These are phyloP conservation scores for Wickerhamiella occidentalis DNA, from an alignment of 805 yeast species.

Conservation along the genomic window DNA sequence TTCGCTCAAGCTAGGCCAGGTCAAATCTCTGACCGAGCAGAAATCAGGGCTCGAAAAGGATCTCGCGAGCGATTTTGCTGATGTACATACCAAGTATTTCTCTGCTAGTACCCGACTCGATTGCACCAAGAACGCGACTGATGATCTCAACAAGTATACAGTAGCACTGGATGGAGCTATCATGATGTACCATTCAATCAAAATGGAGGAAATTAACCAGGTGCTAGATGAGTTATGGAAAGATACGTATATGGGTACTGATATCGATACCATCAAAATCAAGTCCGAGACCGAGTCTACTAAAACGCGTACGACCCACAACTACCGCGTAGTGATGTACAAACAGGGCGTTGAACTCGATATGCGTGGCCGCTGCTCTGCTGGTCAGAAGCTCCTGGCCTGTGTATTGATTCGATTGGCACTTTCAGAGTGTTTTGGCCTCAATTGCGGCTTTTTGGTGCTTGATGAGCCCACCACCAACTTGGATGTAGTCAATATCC, in stretches of 20 bases:
- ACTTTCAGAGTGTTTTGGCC: conserved; percentile 89
- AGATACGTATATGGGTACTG: conserved; percentile 86
- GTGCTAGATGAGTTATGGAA: conserved; percentile 89
- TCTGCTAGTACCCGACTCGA: conserved; percentile 65
- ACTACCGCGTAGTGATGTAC: conserved; percentile 89
- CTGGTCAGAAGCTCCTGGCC: conserved; percentile 93
- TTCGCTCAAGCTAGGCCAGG: conserved; percentile 75
- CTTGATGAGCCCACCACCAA: conserved; percentile 97
- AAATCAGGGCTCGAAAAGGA: conserved; percentile 44
- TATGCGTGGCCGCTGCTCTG: conserved; percentile 97
- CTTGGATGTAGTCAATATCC: conserved; percentile 78
- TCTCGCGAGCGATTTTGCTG: conserved; percentile 54
- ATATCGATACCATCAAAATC: conserved; percentile 80
- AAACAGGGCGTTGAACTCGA: conserved; percentile 86
- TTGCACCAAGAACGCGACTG: conserved; percentile 60
- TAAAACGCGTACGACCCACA: conserved; percentile 53
- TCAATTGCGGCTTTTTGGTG: conserved; percentile 89
- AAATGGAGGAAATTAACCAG: conserved; percentile 85
- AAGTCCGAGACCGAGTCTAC: conserved; percentile 57
- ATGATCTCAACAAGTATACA: conserved; percentile 69
- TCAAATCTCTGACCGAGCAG: conserved; percentile 70
- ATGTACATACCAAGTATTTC: conserved; percentile 51
- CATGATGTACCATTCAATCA: conserved; percentile 79
- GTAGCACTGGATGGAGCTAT: conserved; percentile 86
- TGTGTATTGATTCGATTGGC: conserved; percentile 85